These are phyloP conservation scores for Leersia perrieri DNA, from an alignment of 176 grass and related monocot species.

Conservation along the genomic window DNA sequence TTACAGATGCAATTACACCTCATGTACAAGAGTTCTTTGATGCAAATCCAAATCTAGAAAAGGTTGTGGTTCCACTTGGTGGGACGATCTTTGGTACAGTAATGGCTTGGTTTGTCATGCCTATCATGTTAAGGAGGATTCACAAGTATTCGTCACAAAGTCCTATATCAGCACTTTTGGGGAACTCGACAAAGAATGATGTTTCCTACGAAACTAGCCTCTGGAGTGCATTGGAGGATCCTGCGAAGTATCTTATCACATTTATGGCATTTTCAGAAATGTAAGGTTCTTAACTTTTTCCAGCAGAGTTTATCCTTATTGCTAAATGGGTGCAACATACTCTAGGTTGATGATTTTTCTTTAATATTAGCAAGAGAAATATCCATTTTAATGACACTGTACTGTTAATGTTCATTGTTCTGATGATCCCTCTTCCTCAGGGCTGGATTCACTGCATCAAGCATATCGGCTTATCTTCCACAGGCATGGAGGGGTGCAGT, in stretches of 20 bases:
- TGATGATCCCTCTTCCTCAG: conserved; percentile 43
- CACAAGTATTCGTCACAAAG: conserved; percentile 72
- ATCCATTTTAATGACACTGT: conserved; percentile 12
- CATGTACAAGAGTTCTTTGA: conserved; percentile 68
- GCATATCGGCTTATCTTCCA: conserved; percentile 56
- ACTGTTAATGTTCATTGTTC: conserved; percentile 26
- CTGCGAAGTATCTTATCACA: conserved; percentile 90
- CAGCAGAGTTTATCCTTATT: background rate
- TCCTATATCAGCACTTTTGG: conserved; percentile 58
- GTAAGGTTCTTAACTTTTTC: conserved; percentile 43
- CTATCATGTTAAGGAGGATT: conserved; percentile 68
- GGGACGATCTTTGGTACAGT: conserved; percentile 66
- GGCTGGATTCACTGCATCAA: conserved; percentile 63
- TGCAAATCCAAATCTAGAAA: conserved; percentile 72
- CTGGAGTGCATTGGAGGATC: conserved; percentile 90
- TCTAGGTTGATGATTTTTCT: conserved; percentile 10
- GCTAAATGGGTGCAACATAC: background rate
- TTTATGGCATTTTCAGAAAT: conserved; percentile 97
- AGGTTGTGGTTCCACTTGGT: conserved; percentile 70
- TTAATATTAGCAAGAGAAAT: conserved; percentile 23
- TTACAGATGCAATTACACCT: conserved; percentile 55
- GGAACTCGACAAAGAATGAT: conserved; percentile 44
- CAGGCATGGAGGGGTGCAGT: conserved; percentile 81
- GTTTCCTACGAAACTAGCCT: conserved; percentile 75
- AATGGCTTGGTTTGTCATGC: conserved; percentile 91